phyloP scores from a whole-genome alignment of 345 rosid genomes.

The Syzygium jambos region DNA sequence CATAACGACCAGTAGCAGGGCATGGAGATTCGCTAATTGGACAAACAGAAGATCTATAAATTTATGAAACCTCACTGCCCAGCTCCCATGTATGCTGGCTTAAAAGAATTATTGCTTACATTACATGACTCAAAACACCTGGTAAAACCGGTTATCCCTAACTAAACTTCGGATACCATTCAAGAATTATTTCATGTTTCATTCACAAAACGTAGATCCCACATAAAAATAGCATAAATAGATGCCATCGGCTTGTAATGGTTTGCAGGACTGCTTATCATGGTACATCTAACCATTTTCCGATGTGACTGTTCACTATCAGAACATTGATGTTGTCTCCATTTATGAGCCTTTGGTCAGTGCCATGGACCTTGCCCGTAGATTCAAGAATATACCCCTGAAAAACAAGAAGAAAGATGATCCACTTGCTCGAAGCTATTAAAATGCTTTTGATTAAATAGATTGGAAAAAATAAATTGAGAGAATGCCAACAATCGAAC shows the following conservation, averaged over 20 bases:
- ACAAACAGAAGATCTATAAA: neutral
- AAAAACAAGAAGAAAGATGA: neutral
- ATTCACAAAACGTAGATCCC: neutral
- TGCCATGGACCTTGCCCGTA: slow-evolving; percentile 56
- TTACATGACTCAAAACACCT: neutral
- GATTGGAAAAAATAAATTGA: neutral
- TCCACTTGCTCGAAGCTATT: neutral
- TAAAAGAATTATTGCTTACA: neutral
- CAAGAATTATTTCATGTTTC: neutral
- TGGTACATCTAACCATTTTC: neutral
- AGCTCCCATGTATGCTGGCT: neutral
- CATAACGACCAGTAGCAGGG: neutral
- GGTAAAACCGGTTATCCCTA: neutral
- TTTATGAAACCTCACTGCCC: neutral
- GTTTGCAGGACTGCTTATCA: neutral
- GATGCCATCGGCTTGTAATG: neutral
- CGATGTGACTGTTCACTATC: neutral
- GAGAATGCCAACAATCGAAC: neutral
- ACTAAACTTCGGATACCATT: neutral
- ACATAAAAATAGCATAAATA: neutral
- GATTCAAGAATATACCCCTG: slow-evolving; percentile 87
- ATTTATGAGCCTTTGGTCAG: slow-evolving; percentile 36
- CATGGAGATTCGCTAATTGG: neutral
- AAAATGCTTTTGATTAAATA: neutral
- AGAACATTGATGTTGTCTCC: neutral